phyloP scores from a whole-genome alignment of 371 early-diverging fungal species.

The Rhizopus stolonifer region DNA sequence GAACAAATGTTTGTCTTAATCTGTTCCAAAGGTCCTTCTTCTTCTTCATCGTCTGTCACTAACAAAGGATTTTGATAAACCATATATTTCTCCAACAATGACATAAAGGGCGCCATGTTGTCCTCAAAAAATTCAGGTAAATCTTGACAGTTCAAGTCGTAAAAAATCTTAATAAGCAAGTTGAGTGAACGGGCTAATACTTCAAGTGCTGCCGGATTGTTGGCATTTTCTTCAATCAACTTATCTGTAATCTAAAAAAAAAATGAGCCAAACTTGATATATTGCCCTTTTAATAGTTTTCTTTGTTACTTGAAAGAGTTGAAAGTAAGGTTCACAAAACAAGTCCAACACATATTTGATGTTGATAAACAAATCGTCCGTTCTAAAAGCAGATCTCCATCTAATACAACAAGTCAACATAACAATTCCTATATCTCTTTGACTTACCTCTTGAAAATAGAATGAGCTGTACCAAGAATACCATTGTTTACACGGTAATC shows the following conservation, averaged over 20 bases:
- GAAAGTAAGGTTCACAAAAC: conserved; percentile 80
- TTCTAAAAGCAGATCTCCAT: conserved; percentile 85
- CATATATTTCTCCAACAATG: conserved; percentile 82
- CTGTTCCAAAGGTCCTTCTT: conserved; percentile 83
- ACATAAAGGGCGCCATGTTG: conserved; percentile 76
- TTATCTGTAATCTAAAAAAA: conserved; percentile 70
- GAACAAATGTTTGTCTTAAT: conserved; percentile 89
- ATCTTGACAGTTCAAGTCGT: conserved; percentile 92
- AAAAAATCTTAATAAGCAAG: conserved; percentile 85
- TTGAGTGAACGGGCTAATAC: conserved; percentile 74
- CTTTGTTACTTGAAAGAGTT: conserved; percentile 69
- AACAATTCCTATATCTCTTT: not conserved
- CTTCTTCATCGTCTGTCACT: conserved; percentile 78
- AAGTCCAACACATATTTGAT: conserved; percentile 89
- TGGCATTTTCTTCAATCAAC: conserved; percentile 68
- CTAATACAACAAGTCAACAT: conserved; percentile 31
- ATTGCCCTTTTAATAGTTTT: not conserved
- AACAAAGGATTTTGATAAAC: conserved; percentile 75
- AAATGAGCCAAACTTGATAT: too few relatives aligned
- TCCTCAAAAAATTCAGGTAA: conserved; percentile 96
- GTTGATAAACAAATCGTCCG: conserved; percentile 76
- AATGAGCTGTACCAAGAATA: conserved; percentile 90
- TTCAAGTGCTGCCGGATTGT: conserved; percentile 62
- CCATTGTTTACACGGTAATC: conserved; percentile 87
- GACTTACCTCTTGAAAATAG: conserved; percentile 84